Conservation (phyloP, 208 protist species). For the Leishmania aethiopica region DNA sequence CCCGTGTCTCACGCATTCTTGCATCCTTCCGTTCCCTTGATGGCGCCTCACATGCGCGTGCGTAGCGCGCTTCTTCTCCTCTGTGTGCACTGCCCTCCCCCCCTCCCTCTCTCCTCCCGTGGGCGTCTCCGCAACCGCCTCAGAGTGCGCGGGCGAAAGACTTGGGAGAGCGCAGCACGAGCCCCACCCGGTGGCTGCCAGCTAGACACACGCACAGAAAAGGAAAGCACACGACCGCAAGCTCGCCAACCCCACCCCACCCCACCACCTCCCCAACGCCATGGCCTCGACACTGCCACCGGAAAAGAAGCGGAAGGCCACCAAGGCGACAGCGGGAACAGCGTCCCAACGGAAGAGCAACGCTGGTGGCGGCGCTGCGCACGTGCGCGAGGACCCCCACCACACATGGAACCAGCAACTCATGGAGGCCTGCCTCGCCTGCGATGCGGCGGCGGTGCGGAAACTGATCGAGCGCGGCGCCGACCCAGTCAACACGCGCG, state of each 20-base stretch:
- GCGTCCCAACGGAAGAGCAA: background rate
- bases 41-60: background rate
- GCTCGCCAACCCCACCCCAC: background rate
- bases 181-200: background rate
- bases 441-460: slow-evolving; percentile 41
- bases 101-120: background rate
- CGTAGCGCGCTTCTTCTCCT: no score
- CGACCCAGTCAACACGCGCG: slow-evolving; percentile 55
- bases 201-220: background rate
- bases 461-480: slow-evolving; percentile 60
- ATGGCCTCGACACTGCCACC: slow-evolving; percentile 9
- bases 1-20: background rate
- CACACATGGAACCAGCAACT: slow-evolving; percentile 88
- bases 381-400: slow-evolving; percentile 62
- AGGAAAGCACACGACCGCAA: background rate
- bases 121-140: background rate
- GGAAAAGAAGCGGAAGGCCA: slow-evolving; percentile 10
- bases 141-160: background rate
- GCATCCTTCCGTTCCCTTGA: background rate
- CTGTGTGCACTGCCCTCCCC: background rate
- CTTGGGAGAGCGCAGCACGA: background rate
- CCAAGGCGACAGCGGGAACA: background rate
- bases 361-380: background rate
- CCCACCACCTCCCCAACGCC: background rate
- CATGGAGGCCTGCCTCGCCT: slow-evolving; percentile 63